Percentiles rank a stretch among this genome's conserved stretches.
Evolutionary conservation across 129 eudicot genomes (phyloP).

Genomic region (Tagetes patula): DNA sequence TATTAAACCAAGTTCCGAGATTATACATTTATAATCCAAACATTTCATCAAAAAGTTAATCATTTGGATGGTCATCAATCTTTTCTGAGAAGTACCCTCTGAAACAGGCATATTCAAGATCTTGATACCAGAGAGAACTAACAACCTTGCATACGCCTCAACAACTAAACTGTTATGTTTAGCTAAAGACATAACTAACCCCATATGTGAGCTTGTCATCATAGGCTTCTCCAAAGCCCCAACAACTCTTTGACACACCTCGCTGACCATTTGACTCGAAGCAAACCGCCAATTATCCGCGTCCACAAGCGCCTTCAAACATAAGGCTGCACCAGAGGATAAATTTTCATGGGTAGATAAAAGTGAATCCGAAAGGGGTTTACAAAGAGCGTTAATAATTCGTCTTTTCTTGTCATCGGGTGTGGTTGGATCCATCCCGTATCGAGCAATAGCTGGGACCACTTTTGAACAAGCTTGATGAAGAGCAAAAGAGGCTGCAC

Average conservation of each 20-base stretch:
- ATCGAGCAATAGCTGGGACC: slow-evolving; percentile 80
- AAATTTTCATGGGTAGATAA: slow-evolving; percentile 62
- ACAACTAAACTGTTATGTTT: slow-evolving; percentile 60
- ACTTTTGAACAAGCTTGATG: slow-evolving; percentile 96
- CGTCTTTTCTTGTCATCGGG: slow-evolving; percentile 60
- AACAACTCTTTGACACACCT: slow-evolving; percentile 72
- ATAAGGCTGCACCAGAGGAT: slow-evolving; percentile 85
- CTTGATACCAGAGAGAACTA: slow-evolving; percentile 52
- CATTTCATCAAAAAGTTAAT: slow-evolving; percentile 69
- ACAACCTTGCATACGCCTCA: slow-evolving; percentile 74
- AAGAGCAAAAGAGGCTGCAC: slow-evolving; percentile 84
- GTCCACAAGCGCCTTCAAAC: slow-evolving; percentile 80
- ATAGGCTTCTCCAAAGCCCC: slow-evolving; percentile 69
- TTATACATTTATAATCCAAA: slow-evolving; percentile 71
- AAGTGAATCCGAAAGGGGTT: slow-evolving; percentile 81
- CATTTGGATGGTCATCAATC: slow-evolving; percentile 77
- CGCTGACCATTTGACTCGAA: slow-evolving; percentile 69
- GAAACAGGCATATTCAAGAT: slow-evolving; percentile 48
- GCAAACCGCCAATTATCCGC: slow-evolving; percentile 90
- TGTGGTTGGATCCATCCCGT: slow-evolving; percentile 75
- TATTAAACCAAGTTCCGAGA: slow-evolving; percentile 56
- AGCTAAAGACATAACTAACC: slow-evolving; percentile 71
- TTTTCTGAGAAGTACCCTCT: slow-evolving; percentile 69
- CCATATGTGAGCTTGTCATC: slow-evolving; percentile 73
- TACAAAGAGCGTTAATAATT: slow-evolving; percentile 69